Evolutionary conservation across 768 basidiomycete genomes (phyloP), one percentile per base, ranked within the genome.

Genomic region (Lactarius psammicola): DNA sequence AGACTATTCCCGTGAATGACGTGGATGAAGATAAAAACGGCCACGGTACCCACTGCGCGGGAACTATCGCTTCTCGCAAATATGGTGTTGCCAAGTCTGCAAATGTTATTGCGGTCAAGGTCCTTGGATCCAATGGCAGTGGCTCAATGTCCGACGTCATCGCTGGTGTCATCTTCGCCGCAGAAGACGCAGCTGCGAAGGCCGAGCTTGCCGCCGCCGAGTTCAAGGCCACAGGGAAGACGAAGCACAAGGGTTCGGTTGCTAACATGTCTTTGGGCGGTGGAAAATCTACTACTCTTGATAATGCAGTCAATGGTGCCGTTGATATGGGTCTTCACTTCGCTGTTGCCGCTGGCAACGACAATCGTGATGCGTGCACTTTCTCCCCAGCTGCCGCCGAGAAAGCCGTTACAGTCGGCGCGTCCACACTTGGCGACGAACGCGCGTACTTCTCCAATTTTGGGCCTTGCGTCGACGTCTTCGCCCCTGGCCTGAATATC

Each of bases 221-320:
- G 75, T 74, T 83, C 67, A 83, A 80, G 60, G 81, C 82, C 34
- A 94, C 92, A 23, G 90, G 92, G 61, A 87, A 84, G 79, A 90
- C 89, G 62, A 78, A 78, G 53, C 92, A 96, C 84, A 95, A 94
- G 80, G 97, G 97, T 28, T 94, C 94, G 20, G 94, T 95, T 60
- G 92, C 89, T 58, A 96, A 96, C 83, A 97, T 99, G 97, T 91
- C 89, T 75, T 88, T 99, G 60, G 97, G 97, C 68, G 97, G 97
- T 72, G 93, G 94, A 65, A 96, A 95, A 80, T 93, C 92, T 6
- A 82, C 79, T 26, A 84, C 92, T 38, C 83, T 98, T 59, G 94
- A 99, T 68, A 81, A 82, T 28, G 86, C 89, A 59, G 94, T 99
- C 67, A 87, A 98, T 79, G 80, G 78, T 59, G 94, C 97, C 55